Base-by-base conservation (phyloP, 352 stramenopile genomes). In the Globisporangium megalacanthum region DNA sequence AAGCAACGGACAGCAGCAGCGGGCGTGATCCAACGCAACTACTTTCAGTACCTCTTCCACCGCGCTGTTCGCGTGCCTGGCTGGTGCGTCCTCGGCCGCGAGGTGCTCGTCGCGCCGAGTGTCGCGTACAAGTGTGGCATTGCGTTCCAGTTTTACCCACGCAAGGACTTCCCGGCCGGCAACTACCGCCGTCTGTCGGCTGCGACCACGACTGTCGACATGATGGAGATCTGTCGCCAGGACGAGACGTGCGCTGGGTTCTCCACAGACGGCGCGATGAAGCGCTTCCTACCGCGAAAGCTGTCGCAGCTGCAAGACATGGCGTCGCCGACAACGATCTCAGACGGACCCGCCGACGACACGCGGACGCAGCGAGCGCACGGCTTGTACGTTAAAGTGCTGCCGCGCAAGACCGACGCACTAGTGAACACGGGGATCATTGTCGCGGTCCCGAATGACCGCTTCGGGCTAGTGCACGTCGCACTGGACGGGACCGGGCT, bases 181-280 rank as follows among this genome's bases (percentile, higher is more conserved):
- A 93, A 91, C 44, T 88, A 81, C 66, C 66, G 66, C 15, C 68
- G 72, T 7, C 51, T 90, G 20, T 22, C 49, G 9, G 47, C 69
- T 8, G 61, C 72, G 19, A 65, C 53, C 25, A 49, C 62, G 14
- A 71, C 53, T 5, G n/a, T 86, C 3, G 11, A 39, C 0, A 69
- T 93, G 37, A 85, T 85, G 71, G 69, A 88, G 15, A 58, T 77
- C 14, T 81, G 77, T 35, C 75, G 79, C 6, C 60, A 79, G 25
- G 83, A 93, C n/a, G 83, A 93, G 58, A 65, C 68, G 10, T 91
- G 79, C 41, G 83, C 79, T 0, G 83, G 65, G 1, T 91, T 93
- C 61, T 74, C 80, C 4, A 89, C 83, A 0, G 77, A 93, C 56
- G 77, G 83, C 7, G 56, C 79, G 9, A 66, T 93, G 42, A 93